Conservation (phyloP, 257 asterid genomes). For the Perilla frutescens region DNA sequence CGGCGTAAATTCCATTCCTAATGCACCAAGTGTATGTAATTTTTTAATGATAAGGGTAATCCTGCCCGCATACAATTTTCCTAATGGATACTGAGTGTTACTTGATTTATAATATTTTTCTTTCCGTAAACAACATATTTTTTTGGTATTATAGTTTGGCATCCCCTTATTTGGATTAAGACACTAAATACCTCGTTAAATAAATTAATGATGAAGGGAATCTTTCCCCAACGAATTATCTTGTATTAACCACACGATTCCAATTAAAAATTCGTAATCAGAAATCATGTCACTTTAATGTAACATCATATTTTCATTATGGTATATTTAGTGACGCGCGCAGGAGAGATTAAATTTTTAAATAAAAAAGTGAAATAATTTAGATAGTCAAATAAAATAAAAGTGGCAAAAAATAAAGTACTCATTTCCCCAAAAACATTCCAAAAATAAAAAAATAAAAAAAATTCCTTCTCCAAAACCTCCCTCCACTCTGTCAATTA, state of each 20-base stretch:
- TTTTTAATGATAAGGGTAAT: too few relatives aligned
- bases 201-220: background rate
- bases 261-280: background rate
- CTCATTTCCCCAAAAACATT: slow-evolving; percentile 49
- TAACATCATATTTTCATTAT: background rate
- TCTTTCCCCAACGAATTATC: background rate
- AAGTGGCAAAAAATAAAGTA: slow-evolving; percentile 27
- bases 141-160: too few relatives aligned
- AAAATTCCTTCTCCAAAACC: slow-evolving; percentile 44
- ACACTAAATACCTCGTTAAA: too few relatives aligned
- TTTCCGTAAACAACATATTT: too few relatives aligned
- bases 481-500: slow-evolving; percentile 47
- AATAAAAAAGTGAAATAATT: background rate
- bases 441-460: slow-evolving; percentile 38
- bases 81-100: too few relatives aligned
- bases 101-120: too few relatives aligned
- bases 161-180: too few relatives aligned
- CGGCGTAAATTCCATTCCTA: too few relatives aligned
- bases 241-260: background rate
- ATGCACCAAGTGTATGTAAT: too few relatives aligned
- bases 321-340: background rate
- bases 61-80: too few relatives aligned
- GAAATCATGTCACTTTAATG: background rate
- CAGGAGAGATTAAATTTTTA: background rate
- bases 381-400: background rate